phyloP scores from a whole-genome alignment of 129 eudicot species.

The Centaurea solstitialis region DNA sequence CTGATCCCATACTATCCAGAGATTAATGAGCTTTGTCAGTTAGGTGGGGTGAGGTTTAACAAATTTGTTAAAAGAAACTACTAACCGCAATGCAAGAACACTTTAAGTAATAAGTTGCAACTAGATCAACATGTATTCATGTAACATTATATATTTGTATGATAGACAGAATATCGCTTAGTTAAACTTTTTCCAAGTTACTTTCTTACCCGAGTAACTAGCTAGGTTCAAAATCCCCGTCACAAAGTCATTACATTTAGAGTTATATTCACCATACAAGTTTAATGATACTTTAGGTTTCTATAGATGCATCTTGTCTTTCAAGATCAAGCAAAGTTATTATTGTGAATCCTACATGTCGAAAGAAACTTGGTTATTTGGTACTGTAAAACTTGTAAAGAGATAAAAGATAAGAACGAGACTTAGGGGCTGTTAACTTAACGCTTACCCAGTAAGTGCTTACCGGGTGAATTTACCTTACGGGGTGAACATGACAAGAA shows the following conservation, averaged over 20 bases:
- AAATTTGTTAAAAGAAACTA: background rate
- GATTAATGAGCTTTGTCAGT: conserved; percentile 13
- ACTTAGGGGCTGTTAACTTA: too few species aligned
- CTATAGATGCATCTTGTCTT: background rate
- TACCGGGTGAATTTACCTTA: too few species aligned
- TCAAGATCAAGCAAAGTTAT: conserved; percentile 3
- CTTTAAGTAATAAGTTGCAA: background rate
- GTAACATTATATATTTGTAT: background rate
- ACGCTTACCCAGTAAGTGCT: too few species aligned
- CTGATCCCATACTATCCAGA: conserved; percentile 51
- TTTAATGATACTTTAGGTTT: background rate
- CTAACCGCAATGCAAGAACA: conserved; percentile 6
- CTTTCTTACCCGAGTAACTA: background rate
- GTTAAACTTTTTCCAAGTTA: background rate
- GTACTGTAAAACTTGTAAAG: background rate
- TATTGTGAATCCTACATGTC: background rate
- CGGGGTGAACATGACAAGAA: too few species aligned
- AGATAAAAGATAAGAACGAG: too few species aligned
- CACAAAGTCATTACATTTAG: conserved; percentile 2
- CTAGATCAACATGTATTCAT: background rate
- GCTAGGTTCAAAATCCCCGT: conserved; percentile 11
- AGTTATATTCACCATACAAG: background rate
- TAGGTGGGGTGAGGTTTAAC: background rate
- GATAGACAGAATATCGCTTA: background rate
- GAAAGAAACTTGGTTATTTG: background rate